Conservation (phyloP, 495 filamentous ascomycete species). For the Astrothelium macrocarpum region DNA sequence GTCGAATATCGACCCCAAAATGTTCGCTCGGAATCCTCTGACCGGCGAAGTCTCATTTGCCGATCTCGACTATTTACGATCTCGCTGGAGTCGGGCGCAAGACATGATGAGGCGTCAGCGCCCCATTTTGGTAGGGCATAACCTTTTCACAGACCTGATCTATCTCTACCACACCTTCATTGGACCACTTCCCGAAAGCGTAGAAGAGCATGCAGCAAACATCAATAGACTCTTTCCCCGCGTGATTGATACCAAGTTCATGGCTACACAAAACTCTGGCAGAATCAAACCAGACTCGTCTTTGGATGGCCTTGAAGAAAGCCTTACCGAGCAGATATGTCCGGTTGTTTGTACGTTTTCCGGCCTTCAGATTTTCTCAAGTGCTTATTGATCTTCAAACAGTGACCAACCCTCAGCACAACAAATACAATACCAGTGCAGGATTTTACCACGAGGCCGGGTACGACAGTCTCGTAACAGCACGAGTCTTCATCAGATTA, state of each 20-base stretch:
- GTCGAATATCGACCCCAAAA: conserved; percentile 37
- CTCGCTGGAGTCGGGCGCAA: conserved; percentile 30
- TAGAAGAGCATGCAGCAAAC: conserved; percentile 49
- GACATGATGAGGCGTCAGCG: conserved; percentile 36
- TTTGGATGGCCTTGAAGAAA: conserved; percentile 41
- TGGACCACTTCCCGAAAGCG: conserved; percentile 49
- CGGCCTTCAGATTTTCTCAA: neutral
- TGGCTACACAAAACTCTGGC: conserved; percentile 49
- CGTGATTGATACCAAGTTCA: conserved; percentile 70
- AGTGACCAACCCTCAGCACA: conserved; percentile 36
- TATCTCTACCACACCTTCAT: conserved; percentile 65
- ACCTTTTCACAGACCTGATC: conserved; percentile 63
- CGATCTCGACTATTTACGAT: conserved; percentile 22
- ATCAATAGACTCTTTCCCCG: conserved; percentile 54
- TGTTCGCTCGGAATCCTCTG: conserved; percentile 25
- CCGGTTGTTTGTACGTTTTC: conserved; percentile 41
- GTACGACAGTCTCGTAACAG: conserved; percentile 63
- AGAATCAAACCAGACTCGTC: conserved; percentile 42
- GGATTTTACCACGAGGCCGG: conserved; percentile 55
- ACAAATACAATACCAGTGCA: conserved; percentile 36
- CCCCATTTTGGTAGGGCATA: conserved; percentile 63
- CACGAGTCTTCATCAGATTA: conserved; percentile 53
- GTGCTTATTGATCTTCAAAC: conserved; percentile 9
- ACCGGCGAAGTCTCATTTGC: conserved; percentile 24
- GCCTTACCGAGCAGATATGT: conserved; percentile 28